Base-by-base conservation (phyloP, 2,329 filamentous ascomycete species). In the Coleophoma crateriformis region DNA sequence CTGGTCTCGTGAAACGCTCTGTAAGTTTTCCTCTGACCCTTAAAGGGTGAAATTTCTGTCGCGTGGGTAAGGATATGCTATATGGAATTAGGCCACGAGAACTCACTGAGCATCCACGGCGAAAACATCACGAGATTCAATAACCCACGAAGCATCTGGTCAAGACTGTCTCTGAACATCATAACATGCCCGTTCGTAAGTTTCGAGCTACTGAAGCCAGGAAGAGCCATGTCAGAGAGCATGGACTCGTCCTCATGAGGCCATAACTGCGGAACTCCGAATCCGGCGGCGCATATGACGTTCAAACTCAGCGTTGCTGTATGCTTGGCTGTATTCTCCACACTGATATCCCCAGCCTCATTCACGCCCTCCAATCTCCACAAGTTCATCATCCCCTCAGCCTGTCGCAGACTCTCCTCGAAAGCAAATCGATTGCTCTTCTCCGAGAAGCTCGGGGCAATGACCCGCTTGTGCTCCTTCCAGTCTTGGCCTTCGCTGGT, bases 281-380 rank as follows among this genome's bases (percentile, higher is more conserved):
- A 79, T 2, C 76, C 76, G 46, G 76, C 76, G 35, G 70, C 69
- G 57, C 74, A 77, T 54, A 80, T 79, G 39, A 80, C 71, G 60
- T 78, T 73, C 34, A 80, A 61, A 49, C 70, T 74, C 54, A 79
- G 62, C 44, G 71, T 71, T 69, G 78, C 77, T 1, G 73, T 69
- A 48, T 75, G 72, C 20, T 57, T 54, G 2, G 69, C 68, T 2
- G 73, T 66, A 48, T 75, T 67, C 33, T 57, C 52, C 1, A 78
- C 59, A 0, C 65, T 67, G 39, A 63, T 52, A n/a, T 46, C 47
- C 14, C 38, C 48, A 13, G 15, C 47, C 4, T 27, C 37, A 49
- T 57, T 55, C 2, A 35, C 34, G 3, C 38, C 50, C 7, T 45
- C 20, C 13, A 37, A 43, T 13, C 40, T 54, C 67, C 70, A 72